These are phyloP conservation scores for Dendrothele bispora DNA, from an alignment of 768 basidiomycete species.

Conservation along the genomic window DNA sequence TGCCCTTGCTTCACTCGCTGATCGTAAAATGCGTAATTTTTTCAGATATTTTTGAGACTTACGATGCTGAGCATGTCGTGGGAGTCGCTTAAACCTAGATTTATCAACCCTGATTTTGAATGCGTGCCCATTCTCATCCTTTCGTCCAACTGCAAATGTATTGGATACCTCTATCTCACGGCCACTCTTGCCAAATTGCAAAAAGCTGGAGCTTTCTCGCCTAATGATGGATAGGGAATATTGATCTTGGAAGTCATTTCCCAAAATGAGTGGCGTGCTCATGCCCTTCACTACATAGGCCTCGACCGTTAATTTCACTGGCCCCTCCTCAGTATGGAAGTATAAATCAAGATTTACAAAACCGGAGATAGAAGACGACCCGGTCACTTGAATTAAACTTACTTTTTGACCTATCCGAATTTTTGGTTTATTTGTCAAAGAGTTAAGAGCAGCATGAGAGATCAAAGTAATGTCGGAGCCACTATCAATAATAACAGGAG, in stretches of 20 bases:
- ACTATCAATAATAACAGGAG: no score
- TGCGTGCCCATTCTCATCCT: slow-evolving; percentile 5
- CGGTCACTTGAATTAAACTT: slow-evolving; percentile 32
- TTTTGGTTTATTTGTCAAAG: slow-evolving; percentile 12
- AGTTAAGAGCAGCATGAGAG: slow-evolving; percentile 8
- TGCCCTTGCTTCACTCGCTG: slow-evolving; percentile 6
- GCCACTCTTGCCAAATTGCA: slow-evolving; percentile 16
- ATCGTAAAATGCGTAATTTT: not conserved
- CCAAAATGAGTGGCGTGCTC: slow-evolving; percentile 33
- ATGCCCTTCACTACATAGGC: no score
- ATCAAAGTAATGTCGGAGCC: no score
- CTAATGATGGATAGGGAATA: slow-evolving; percentile 26
- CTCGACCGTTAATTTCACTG: slow-evolving; percentile 21
- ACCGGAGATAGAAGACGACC: slow-evolving; percentile 21
- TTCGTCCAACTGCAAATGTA: not conserved
- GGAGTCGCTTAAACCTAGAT: not conserved
- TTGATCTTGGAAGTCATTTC: no score
- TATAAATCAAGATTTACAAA: slow-evolving; percentile 25
- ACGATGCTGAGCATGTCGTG: not conserved
- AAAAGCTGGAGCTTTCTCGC: slow-evolving; percentile 5
- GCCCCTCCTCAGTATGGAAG: slow-evolving; percentile 22
- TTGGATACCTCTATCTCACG: not conserved
- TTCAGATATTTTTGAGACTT: not conserved
- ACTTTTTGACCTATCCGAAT: slow-evolving; percentile 25
- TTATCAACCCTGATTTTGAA: not conserved